These are phyloP conservation scores for Trichosporon inkin DNA, from an alignment of 1,284 basidiomycete species.

Conservation along the genomic window DNA sequence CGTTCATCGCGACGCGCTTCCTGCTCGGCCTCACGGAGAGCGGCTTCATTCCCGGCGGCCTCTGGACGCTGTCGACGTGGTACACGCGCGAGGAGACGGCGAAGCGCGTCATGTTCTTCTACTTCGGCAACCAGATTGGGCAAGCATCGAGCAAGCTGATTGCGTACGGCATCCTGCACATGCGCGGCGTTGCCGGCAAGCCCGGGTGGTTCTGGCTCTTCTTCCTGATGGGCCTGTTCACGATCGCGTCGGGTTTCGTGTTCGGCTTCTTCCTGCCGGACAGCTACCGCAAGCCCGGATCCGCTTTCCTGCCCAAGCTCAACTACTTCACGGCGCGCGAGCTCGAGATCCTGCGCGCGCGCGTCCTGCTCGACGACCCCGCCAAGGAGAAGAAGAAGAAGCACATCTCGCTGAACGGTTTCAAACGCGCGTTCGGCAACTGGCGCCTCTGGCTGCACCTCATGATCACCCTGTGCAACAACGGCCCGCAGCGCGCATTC, in stretches of 20 bases:
- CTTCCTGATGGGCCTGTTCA: slow-evolving; percentile 31
- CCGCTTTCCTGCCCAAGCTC: slow-evolving; percentile 30
- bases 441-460: slow-evolving; percentile 36
- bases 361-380: slow-evolving; percentile 38
- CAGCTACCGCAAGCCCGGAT: slow-evolving; percentile 24
- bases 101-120: slow-evolving; percentile 35
- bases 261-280: slow-evolving; percentile 35
- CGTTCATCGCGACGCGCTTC: slow-evolving; percentile 34
- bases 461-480: slow-evolving; percentile 35
- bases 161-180: slow-evolving; percentile 34
- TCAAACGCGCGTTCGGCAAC: slow-evolving; percentile 25
- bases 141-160: slow-evolving; percentile 26
- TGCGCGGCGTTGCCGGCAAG: slow-evolving; percentile 29
- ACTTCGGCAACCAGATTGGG: slow-evolving; percentile 32
- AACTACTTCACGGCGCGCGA: slow-evolving; percentile 34
- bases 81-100: slow-evolving; percentile 34
- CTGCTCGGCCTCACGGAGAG: slow-evolving; percentile 33
- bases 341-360: slow-evolving; percentile 33
- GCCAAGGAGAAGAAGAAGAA: slow-evolving; percentile 37
- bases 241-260: slow-evolving; percentile 31
- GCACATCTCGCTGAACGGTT: slow-evolving; percentile 24
- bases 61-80: slow-evolving; percentile 26
- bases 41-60: slow-evolving; percentile 34
- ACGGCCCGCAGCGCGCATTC: slow-evolving; percentile 32
- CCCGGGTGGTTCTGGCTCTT: slow-evolving; percentile 35